Base-by-base conservation (phyloP, 768 basidiomycete genomes). In the Rubroboletus pulcherrimus region DNA sequence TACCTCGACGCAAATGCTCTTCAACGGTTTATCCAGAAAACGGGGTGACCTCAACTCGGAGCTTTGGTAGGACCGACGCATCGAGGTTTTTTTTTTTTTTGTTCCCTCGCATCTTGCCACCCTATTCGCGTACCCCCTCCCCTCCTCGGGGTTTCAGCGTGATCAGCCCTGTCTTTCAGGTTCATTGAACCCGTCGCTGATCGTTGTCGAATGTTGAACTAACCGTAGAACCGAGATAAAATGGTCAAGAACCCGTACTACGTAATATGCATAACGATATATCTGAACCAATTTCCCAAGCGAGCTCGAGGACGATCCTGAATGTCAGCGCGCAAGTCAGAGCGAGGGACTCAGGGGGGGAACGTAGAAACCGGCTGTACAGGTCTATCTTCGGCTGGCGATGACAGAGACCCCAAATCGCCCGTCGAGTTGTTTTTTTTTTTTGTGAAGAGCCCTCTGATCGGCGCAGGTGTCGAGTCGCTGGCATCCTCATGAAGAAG, bases 161-260 rank as follows among this genome's bases (percentile, higher is more conserved):
- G 58, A 64, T 17, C 35, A 42, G 29, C 42, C 43, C 11, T 42
- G 42, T 46, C 48, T 26, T 42, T 34, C 49, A 19, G 24, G 35
- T 21, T 37, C 11, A 26, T 26, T 26, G 26, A 9, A 52, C 35
- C 26, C 29, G 35, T 49, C 48, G 44, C 40, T 43, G 44, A 51
- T 41, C 43, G 38, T 21, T 29, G 11, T 39, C 38, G n/a, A 33
- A 14, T 10, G 12, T 45, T 26, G 43, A 26, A 38, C 40, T 21
- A n/a, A 48, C 39, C 52, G n/a, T n/a, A 50, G 42, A n/a, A 41
- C 37, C 58, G 54, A 30, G 51, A 51, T 43, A 53, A 48, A 49
- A 55, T 44, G 44, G 38, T 56, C 21, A 30, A 45, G 29, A 29
- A 31, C 19, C 5, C 9, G 11, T 53, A 48, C 49, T 53, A 48